Base-by-base conservation (phyloP, 2,329 filamentous ascomycete species). In the Karstenula rhodostoma region DNA sequence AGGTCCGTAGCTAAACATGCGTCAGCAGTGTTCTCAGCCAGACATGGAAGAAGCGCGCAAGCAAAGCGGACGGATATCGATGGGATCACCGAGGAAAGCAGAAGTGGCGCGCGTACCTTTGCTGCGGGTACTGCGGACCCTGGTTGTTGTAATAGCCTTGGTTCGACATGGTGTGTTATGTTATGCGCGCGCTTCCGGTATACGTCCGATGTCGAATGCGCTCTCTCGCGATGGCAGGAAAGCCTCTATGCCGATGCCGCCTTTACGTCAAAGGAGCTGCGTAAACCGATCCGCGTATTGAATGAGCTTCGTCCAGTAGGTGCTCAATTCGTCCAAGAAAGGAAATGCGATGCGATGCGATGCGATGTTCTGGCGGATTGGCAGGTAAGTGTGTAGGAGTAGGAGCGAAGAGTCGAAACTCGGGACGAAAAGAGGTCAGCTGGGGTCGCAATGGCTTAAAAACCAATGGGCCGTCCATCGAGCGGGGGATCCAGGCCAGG, bases 141-240 rank as follows among this genome's bases (percentile, higher is more conserved):
- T 68, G 60, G 56, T 76, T 68, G 66, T 76, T 68, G 66, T 79
- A 79, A 63, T 78, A 78, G 44, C 71, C 66, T 65, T 78, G 70
- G 10, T 74, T 69, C n/a, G 76, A 74, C 77, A 79, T 78, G 19
- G 25, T 35, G 43, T 43, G 10, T 33, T 33, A 40, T 43, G 10
- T 33, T 33, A 40, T 44, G 48, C 32, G 29, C 44, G 43, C 15
- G 25, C 25, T 49, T 23, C 13, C n/a, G n/a, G n/a, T 32, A 10
- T 8, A 29, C 27, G 27, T 29, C 8, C 27, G 27, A 29, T 27
- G n/a, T n/a, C 15, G 43, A 47, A 47, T 23, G 19, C 42, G 42
- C n/a, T 19, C 15, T 49, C 15, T 15, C 37, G 37, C 37, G 37
- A n/a, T 19, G 17, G 37, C n/a, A n/a, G 37, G 37, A 40, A 40